Percentiles rank a stretch among this genome's conserved stretches.
Conservation (phyloP, 148 eudicot genomes). For the Euryodendron excelsum region DNA sequence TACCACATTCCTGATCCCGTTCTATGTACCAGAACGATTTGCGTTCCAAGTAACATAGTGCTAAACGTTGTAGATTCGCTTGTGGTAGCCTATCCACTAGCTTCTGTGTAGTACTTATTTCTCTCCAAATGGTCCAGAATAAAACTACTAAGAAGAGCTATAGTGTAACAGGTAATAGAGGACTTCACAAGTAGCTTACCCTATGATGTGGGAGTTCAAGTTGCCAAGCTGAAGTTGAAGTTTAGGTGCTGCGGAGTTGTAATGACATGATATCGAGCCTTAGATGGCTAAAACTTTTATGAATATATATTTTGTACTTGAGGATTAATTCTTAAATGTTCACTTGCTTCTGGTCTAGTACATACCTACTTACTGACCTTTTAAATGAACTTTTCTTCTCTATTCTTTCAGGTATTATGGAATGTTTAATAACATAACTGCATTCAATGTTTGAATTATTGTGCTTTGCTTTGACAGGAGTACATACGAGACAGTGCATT, state of each 20-base stretch:
- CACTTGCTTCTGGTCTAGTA: not conserved
- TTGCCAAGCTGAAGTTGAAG: not conserved
- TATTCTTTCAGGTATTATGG: not conserved
- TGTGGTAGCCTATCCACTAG: not conserved
- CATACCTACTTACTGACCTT: not conserved
- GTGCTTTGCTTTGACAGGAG: constrained; percentile 30
- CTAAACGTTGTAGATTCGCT: not conserved
- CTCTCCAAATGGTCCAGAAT: not conserved
- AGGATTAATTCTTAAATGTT: not conserved
- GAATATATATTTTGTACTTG: not conserved
- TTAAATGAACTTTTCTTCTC: not conserved
- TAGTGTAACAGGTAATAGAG: not conserved
- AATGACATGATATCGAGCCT: not conserved
- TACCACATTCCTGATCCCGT: no score
- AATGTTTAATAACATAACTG: not conserved
- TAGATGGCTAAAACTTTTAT: not conserved
- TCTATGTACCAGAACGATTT: no score
- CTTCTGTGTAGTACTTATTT: no score
- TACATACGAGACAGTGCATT: constrained; percentile 87
- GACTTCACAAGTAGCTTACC: not conserved
- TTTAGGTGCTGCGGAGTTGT: not conserved
- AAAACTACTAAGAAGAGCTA: not conserved
- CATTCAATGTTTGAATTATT: not conserved
- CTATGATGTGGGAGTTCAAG: not conserved
- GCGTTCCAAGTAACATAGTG: no score